These are phyloP conservation scores for Evansstolkia leycettana DNA, from an alignment of 495 filamentous ascomycete species.

Conservation along the genomic window DNA sequence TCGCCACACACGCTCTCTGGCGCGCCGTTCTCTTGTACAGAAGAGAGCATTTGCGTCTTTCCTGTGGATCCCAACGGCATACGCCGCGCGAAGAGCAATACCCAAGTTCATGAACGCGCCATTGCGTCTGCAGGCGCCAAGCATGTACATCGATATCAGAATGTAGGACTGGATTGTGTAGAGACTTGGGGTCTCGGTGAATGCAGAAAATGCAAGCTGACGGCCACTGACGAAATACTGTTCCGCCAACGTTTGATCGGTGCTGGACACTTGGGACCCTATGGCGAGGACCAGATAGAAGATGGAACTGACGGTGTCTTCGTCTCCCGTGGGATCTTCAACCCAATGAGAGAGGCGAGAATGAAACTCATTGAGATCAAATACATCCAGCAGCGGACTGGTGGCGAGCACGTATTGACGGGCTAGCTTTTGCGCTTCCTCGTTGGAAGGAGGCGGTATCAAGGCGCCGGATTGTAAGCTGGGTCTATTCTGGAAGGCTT, in stretches of 20 bases:
- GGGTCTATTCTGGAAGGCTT: conserved; percentile 36
- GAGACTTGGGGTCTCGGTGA: conserved; percentile 43
- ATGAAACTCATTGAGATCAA: conserved; percentile 24
- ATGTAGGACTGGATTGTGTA: conserved; percentile 47
- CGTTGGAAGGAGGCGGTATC: conserved; percentile 17
- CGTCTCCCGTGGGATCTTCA: conserved; percentile 27
- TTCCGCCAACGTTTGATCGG: conserved; percentile 27
- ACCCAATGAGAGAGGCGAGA: conserved; percentile 28
- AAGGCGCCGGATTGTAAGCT: conserved; percentile 18
- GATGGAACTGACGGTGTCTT: conserved; percentile 37
- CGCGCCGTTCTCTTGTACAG: conserved; percentile 31
- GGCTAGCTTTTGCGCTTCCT: conserved; percentile 25
- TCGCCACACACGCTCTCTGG: conserved; percentile 49
- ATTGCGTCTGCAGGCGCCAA: conserved; percentile 47
- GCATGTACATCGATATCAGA: conserved; percentile 48
- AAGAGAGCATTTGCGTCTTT: conserved; percentile 48
- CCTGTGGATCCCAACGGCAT: conserved; percentile 48
- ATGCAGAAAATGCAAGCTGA: conserved; percentile 39
- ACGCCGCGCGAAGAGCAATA: conserved; percentile 44
- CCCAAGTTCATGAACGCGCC: conserved; percentile 44
- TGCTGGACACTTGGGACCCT: conserved; percentile 43
- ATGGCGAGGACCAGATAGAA: conserved; percentile 50
- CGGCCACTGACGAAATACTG: conserved; percentile 45
- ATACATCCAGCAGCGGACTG: conserved; percentile 26
- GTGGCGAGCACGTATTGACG: conserved; percentile 31